phyloP scores from a whole-genome alignment of 2,329 filamentous ascomycete genomes.

The Aspergillus intermedius region DNA sequence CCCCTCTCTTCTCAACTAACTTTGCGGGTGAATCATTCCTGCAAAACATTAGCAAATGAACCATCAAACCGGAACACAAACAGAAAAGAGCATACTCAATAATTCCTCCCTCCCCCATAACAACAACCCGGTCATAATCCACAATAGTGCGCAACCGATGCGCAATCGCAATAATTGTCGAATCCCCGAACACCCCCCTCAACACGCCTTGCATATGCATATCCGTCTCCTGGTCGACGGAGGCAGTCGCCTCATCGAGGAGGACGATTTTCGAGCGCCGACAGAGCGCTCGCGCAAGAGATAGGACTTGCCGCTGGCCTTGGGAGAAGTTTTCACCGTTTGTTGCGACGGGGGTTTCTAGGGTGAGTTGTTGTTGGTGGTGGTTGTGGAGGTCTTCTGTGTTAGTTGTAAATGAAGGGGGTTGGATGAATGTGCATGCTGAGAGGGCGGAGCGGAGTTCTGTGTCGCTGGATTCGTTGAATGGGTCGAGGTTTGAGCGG shows the following conservation, averaged over 20 bases:
- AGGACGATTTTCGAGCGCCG: conserved; percentile 52
- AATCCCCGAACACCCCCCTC: conserved; percentile 44
- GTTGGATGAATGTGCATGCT: conserved; percentile 29
- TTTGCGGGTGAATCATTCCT: conserved; percentile 18
- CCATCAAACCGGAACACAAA: too few species aligned
- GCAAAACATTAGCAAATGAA: background rate
- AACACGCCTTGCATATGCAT: conserved; percentile 53
- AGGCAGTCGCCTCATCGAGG: conserved; percentile 60
- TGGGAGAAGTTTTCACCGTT: conserved; percentile 45
- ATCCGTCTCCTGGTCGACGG: conserved; percentile 56
- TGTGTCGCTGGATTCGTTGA: conserved; percentile 47
- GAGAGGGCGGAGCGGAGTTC: conserved; percentile 28
- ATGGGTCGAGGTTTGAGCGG: conserved; percentile 54
- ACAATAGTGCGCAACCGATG: conserved; percentile 59
- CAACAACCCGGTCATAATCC: conserved; percentile 54
- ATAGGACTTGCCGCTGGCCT: conserved; percentile 57
- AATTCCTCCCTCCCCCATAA: conserved; percentile 50
- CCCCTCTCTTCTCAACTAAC: conserved; percentile 12
- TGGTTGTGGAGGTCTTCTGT: conserved; percentile 7
- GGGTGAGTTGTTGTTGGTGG: conserved; percentile 24
- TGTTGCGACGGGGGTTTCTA: conserved; percentile 50
- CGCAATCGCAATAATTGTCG: conserved; percentile 61
- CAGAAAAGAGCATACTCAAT: conserved; percentile 38
- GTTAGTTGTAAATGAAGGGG: conserved; percentile 17
- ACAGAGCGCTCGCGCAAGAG: conserved; percentile 55